Evolutionary conservation across 352 stramenopile genomes (phyloP), one percentile per base, ranked within the genome.

Genomic region (Globisporangium ultimum): DNA sequence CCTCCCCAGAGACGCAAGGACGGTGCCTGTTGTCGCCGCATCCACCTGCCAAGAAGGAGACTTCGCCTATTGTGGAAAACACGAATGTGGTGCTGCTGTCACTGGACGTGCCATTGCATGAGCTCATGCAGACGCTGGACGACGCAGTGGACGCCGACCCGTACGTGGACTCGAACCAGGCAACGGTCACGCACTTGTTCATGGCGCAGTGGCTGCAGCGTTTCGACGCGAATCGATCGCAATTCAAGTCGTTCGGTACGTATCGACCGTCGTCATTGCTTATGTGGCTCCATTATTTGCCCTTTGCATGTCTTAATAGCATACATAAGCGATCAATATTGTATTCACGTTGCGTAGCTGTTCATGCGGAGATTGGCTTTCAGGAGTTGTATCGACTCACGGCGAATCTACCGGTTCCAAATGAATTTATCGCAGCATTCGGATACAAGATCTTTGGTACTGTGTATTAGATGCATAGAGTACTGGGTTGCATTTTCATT

Each of bases 231-330:
- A 75, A 78, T 56, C 73, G 75, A 17, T 46, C 57, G 10, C 73
- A 63, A 22, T 91, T 80, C 65, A 87, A 89, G 60, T 91, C 81
- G 13, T 71, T 88, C 54, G 74, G 81, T 91, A 53, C 38, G 54
- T 7, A 1, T 7, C 9, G 14, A 17, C 7, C n/a, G 13, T 34
- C 14, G 14, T 53, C 0, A 46, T 3, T 24, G 32, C 10, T 43
- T 64, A 10, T 40, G 4, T 41, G 11, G 41, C 2, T 2, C 24
- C 24, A 32, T 32, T 32, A 5, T 32, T 32, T 32, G 28, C 28
- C 4, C 7, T 28, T 28, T 28, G 24, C 24, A 28, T 28, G 5
- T 5, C 24, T 28, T 5, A 28, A 5, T 28, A 28, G 24, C 24
- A 5, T 5, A 5, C 24, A 28, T 5, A 28, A 28, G 24, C 24